Conservation (phyloP, 176 grass and related monocot species). For the Lolium multiflorum region DNA sequence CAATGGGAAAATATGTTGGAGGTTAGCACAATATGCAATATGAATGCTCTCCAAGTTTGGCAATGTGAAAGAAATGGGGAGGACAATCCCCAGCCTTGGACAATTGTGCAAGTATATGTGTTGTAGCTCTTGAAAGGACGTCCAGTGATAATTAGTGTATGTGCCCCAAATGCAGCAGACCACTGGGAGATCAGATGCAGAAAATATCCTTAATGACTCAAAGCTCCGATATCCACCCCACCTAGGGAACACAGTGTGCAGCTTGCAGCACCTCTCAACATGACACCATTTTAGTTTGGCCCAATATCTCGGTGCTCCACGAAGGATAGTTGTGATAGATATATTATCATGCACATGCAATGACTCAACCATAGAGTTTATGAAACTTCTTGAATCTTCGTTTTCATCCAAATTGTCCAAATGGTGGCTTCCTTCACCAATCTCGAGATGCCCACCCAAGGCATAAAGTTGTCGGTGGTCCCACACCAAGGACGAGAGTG, state of each 20-base stretch:
- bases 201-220: not conserved
- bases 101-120: slow-evolving; percentile 17
- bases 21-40: not conserved
- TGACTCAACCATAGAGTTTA: not conserved
- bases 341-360: not conserved
- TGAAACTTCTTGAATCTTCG: not conserved
- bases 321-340: not conserved
- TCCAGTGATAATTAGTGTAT: fast-evolving
- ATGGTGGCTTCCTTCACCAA: no score
- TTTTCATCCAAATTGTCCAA: no score
- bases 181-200: not conserved
- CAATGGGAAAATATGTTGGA: not conserved
- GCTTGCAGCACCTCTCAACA: slow-evolving; percentile 5
- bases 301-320: fast-evolving
- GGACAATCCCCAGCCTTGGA: not conserved
- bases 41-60: not conserved
- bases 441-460: no score
- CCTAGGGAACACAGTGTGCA: not conserved
- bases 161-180: not conserved
- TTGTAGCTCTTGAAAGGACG: fast-evolving
- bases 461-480: no score
- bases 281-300: not conserved
- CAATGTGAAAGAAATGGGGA: not conserved
- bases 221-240: not conserved
- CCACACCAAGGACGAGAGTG: no score